Evolutionary conservation across 2,329 filamentous ascomycete species (phyloP).

Genomic region (Thielaviopsis euricoi): DNA sequence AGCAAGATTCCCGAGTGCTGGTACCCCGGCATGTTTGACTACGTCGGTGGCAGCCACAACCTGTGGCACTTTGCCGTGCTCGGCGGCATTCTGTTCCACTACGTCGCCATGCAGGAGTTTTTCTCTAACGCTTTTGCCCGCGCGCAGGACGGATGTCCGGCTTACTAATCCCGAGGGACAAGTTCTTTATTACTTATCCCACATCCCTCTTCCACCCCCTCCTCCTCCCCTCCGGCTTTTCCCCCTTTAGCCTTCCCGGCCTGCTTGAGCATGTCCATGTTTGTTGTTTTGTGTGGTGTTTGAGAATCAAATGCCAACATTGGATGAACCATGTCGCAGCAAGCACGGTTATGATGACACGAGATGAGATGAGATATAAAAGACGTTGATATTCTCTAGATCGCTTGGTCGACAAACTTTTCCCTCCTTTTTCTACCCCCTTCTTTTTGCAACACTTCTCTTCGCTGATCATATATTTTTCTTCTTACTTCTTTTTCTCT

Average conservation of each 20-base stretch:
- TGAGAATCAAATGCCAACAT: background rate
- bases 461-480: conserved; percentile 1
- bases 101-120: conserved; percentile 88
- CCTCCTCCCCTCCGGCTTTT: background rate
- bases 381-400: background rate
- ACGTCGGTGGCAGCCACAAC: conserved; percentile 89
- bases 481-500: background rate
- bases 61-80: conserved; percentile 93
- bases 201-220: no score
- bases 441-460: background rate
- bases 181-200: no score
- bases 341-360: background rate
- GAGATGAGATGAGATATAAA: background rate
- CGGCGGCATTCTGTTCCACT: conserved; percentile 94
- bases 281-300: background rate
- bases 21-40: conserved; percentile 87
- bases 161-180: conserved; percentile 22
- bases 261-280: background rate
- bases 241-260: background rate
- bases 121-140: conserved; percentile 63
- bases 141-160: conserved; percentile 42
- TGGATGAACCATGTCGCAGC: background rate
- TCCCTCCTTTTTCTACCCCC: background rate
- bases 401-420: background rate
- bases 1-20: conserved; percentile 86